Base-by-base conservation (phyloP, 495 filamentous ascomycete species). In the Oidiodendron maius region DNA sequence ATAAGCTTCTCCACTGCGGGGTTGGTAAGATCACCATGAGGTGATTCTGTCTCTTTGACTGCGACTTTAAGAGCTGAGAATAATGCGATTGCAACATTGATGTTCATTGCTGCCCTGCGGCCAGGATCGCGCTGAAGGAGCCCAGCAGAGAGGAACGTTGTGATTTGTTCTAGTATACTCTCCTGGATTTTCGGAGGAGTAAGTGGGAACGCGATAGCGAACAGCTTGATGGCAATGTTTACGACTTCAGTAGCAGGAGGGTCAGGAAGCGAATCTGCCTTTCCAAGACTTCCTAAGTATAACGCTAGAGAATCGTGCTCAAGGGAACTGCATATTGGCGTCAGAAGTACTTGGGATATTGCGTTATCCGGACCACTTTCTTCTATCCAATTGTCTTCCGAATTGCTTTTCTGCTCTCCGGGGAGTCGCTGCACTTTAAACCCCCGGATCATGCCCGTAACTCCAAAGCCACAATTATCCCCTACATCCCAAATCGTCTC, bases 401-500 rank as follows among this genome's bases (percentile, higher is more conserved):
- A 57, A 6, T 80, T 65, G 46, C 69, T 77, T 6, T 78, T 73
- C 35, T 86, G 80, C 53, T 89, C 82, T 32, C 86, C 84, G 20
- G 84, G 78, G 47, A 94, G 72, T 5, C 75, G 74, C 53, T 77
- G 78, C 22, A 87, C 69, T 46, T 84, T 78, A 61, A 93, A 88
- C 1, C 89, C 87, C 21, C 81, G 71, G 4, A 95, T 79, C 25
- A 96, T 71, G 16, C 91, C 87, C 12, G 87, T 93, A 15, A 97
- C 81, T 1, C 93, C 93, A 66, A 94, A 97, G 1, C 89, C 93
- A 52, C 82, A 88, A 61, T 96, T 97, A 61, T 99, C 93, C 12
- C 82, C 87, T 32, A 94, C 76, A 46, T 97, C 93, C 93, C 93
- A 99, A 17, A 99, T 76, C 2, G 76, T 86, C 50, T 99, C 93